Evolutionary conservation across 345 rosid species (phyloP), one percentile per base, ranked within the genome.

Genomic region (Trapa bicornis): DNA sequence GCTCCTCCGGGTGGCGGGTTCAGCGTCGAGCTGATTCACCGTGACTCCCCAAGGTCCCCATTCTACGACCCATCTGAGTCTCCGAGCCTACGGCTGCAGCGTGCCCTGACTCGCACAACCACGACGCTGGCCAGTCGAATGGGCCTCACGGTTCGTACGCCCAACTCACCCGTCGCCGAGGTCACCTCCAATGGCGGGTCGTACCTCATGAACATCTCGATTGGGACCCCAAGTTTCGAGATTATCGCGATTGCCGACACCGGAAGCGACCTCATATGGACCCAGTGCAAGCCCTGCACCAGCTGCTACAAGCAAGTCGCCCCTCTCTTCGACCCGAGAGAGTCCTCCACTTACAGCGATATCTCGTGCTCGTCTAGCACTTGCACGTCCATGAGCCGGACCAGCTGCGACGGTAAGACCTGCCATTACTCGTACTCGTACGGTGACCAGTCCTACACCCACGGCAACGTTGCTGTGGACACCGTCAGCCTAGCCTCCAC

Each of bases 181-280:
- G 42, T 75, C 5, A 4, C n/a, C 11, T 0, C 64, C 0, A 45
- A 37, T 16, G 22, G 1, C 0, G 84, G 81, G 36, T 61, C 50
- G 17, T 76, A 71, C 64, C 17, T 78, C 6, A 70, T 80, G 78
- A 80, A 75, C 17, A n/a, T 80, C 39, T 68, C 78, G 1, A 39
- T 75, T 1, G 78, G 80, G 2, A 80, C 45, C 0, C 81, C 78
- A 1, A 72, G 66, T 0, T 2, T 39, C 1, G 41, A 50, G 35
- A 60, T 75, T 35, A 6, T 67, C 22, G 80, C 63, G 37, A 71
- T 77, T 5, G 74, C 74, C 6, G 81, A 75, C 65, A 80, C 81
- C 0, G 79, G 81, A n/a, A 77, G 77, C 33, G 81, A 80, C 35
- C 81, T 80, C 22, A 14, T 73, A 52, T 80, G 84, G 84, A 56